A percentile compares a stretch with the other conserved stretches of the same genome.
phyloP scores from a whole-genome alignment of 208 protist species.

The Acanthamoeba castellanii region DNA sequence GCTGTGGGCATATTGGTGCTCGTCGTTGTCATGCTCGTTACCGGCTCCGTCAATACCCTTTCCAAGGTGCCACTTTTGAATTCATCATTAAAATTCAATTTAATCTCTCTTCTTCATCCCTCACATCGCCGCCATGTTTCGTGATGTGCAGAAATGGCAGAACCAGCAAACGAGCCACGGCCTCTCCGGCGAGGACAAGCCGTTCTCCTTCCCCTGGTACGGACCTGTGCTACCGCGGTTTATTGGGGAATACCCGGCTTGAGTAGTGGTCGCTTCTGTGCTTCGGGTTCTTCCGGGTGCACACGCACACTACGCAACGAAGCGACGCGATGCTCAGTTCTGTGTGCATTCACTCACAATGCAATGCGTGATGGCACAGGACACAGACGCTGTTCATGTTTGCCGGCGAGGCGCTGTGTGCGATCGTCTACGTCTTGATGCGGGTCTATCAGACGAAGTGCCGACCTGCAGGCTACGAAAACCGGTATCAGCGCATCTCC shows the following conservation, averaged over 20 bases:
- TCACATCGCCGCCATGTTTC: neutral
- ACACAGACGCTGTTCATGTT: constrained; percentile 69
- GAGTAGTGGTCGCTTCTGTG: neutral
- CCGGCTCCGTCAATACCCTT: constrained; percentile 70
- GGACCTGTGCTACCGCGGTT: neutral
- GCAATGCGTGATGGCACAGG: neutral
- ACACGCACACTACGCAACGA: neutral
- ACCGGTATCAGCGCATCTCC: constrained; percentile 23
- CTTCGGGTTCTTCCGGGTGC: neutral
- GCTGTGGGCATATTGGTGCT: constrained; percentile 26
- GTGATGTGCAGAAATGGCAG: constrained; percentile 18
- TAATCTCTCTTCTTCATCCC: neutral
- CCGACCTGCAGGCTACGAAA: neutral
- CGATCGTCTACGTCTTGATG: neutral
- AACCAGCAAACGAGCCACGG: constrained; percentile 5
- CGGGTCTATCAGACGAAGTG: constrained; percentile 4
- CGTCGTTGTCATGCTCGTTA: constrained; percentile 48
- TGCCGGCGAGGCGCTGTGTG: constrained; percentile 56
- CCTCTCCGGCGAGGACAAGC: constrained; percentile 41
- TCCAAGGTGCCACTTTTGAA: neutral
- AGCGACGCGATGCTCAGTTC: neutral
- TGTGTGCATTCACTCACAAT: neutral
- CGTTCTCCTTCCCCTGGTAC: constrained; percentile 28
- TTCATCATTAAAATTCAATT: neutral
- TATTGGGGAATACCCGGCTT: neutral